phyloP scores from a whole-genome alignment of 2,329 filamentous ascomycete species.

The Aspergillus tubingensis region DNA sequence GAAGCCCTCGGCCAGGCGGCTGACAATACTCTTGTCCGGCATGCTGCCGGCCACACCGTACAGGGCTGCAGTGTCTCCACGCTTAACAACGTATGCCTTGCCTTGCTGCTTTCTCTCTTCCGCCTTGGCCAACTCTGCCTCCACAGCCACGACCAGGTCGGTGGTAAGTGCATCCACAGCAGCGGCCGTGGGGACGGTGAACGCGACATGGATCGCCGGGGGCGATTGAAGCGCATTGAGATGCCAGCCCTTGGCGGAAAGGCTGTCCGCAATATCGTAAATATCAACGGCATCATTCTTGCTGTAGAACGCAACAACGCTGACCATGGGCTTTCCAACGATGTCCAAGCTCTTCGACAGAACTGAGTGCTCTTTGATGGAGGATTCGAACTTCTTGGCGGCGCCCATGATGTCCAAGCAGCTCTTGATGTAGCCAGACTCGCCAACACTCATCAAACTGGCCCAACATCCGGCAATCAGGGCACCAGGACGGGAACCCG shows the following conservation, averaged over 20 bases:
- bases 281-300: conserved; percentile 72
- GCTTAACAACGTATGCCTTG: conserved; percentile 54
- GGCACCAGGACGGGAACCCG: conserved; percentile 87
- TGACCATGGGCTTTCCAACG: conserved; percentile 82
- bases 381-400: conserved; percentile 76
- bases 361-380: conserved; percentile 68
- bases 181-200: conserved; percentile 81
- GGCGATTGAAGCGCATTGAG: conserved; percentile 91
- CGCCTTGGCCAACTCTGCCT: conserved; percentile 77
- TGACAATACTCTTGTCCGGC: conserved; percentile 93
- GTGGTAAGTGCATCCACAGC: conserved; percentile 76
- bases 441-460: conserved; percentile 82
- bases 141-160: conserved; percentile 64
- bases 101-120: conserved; percentile 65
- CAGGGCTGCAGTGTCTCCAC: conserved; percentile 75
- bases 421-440: conserved; percentile 81
- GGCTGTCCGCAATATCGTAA: conserved; percentile 90
- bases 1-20: conserved; percentile 86
- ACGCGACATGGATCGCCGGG: conserved; percentile 88
- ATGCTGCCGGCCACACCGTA: conserved; percentile 95
- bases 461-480: conserved; percentile 97
- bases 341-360: conserved; percentile 74
- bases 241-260: conserved; percentile 87
- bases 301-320: conserved; percentile 85
- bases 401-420: conserved; percentile 87